phyloP scores from a whole-genome alignment of 345 rosid species.

The Eucalyptus regnans region DNA sequence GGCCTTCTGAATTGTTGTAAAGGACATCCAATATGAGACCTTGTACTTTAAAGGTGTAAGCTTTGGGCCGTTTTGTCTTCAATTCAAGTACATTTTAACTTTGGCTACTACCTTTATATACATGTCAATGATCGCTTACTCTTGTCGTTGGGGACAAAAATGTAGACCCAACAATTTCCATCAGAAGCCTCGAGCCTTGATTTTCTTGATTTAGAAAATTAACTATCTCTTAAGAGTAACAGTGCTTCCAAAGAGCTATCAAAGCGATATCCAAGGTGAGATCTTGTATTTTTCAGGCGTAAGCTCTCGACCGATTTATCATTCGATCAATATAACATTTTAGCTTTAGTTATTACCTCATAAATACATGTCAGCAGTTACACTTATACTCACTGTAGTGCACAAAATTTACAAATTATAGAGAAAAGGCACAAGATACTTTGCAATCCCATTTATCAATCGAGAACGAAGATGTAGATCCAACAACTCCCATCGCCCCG shows the following conservation, averaged over 20 bases:
- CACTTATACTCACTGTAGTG: too few relatives aligned
- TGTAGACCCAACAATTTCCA: background rate
- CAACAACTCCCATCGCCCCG: background rate
- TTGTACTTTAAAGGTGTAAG: background rate
- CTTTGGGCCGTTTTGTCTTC: background rate
- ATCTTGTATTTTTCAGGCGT: background rate
- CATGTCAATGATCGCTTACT: background rate
- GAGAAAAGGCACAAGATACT: background rate
- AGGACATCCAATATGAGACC: background rate
- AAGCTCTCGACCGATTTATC: background rate
- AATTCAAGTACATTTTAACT: background rate
- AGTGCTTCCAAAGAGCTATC: background rate
- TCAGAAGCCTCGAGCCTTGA: background rate
- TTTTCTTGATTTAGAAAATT: background rate
- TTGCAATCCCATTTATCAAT: too few relatives aligned
- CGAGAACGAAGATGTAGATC: background rate
- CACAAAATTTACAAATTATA: too few relatives aligned
- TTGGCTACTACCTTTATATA: background rate
- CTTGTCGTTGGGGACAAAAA: background rate
- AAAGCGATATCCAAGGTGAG: background rate
- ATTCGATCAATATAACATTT: background rate
- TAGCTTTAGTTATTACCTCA: fast-evolving
- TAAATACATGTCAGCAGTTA: too few relatives aligned
- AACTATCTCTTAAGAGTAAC: background rate
- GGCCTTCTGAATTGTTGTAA: background rate